Percentiles rank a stretch among this genome's conserved stretches.
Evolutionary conservation across 2,329 filamentous ascomycete species (phyloP).

Genomic region (Epichloe baconii): DNA sequence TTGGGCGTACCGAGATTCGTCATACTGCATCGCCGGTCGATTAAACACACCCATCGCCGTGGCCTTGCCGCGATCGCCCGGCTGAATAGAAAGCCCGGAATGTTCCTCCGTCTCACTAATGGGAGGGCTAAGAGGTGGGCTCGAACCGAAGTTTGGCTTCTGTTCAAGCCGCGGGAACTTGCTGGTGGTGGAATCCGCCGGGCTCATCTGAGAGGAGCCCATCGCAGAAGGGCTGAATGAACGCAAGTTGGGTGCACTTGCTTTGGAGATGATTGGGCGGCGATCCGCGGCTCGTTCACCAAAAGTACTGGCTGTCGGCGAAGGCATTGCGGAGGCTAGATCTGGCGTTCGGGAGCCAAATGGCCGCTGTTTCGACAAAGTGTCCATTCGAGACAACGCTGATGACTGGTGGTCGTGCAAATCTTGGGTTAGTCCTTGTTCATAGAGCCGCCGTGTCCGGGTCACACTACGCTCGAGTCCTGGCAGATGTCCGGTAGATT

Average conservation of each 20-base stretch:
- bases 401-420: conserved; percentile 69
- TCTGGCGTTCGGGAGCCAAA: conserved; percentile 38
- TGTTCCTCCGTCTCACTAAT: conserved; percentile 61
- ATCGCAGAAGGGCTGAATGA: conserved; percentile 36
- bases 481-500: conserved; percentile 23
- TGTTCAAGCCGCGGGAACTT: conserved; percentile 22
- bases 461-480: conserved; percentile 51
- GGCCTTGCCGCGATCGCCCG: conserved; percentile 68
- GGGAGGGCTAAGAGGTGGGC: conserved; percentile 36
- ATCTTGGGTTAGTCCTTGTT: conserved; percentile 67
- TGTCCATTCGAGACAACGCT: conserved; percentile 67
- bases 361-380: conserved; percentile 51
- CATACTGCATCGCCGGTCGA: conserved; percentile 63
- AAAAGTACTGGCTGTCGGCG: conserved; percentile 31
- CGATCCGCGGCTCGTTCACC: conserved; percentile 33
- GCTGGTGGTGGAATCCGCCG: conserved; percentile 21
- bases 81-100: conserved; percentile 51
- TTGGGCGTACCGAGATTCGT: conserved; percentile 74
- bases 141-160: conserved; percentile 19
- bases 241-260: conserved; percentile 57
- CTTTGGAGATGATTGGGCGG: conserved; percentile 35
- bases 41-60: conserved; percentile 54
- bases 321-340: conserved; percentile 28
- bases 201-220: conserved; percentile 25
- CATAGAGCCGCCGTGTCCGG: conserved; percentile 66